Conservation (phyloP, 2,329 filamentous ascomycete species). For the Botrytis galanthina region DNA sequence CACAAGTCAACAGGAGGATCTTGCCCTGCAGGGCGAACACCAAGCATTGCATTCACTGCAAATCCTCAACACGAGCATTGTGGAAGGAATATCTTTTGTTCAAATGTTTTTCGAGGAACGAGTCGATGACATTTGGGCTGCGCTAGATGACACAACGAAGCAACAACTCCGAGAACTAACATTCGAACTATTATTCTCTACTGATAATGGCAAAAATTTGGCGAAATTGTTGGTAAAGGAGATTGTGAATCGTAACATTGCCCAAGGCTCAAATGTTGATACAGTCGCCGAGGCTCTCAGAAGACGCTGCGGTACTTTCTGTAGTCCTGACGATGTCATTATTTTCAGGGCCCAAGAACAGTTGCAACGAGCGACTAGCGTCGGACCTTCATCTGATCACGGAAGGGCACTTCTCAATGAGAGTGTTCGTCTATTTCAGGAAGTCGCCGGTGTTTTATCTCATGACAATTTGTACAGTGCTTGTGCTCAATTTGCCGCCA, state of each 20-base stretch:
- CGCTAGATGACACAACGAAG: constrained; percentile 68
- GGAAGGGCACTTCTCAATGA: constrained; percentile 82
- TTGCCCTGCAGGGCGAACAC: constrained; percentile 90
- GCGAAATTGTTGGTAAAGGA: constrained; percentile 95
- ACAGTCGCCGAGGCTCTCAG: constrained; percentile 94
- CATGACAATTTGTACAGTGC: constrained; percentile 77
- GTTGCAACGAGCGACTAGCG: constrained; percentile 81
- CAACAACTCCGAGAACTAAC: constrained; percentile 73
- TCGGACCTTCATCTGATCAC: constrained; percentile 69
- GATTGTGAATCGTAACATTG: constrained; percentile 96
- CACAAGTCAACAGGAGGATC: constrained; percentile 81
- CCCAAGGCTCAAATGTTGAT: constrained; percentile 94
- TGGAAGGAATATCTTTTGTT: constrained; percentile 95
- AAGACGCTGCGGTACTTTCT: constrained; percentile 92
- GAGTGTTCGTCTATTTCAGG: constrained; percentile 82
- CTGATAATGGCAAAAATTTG: constrained; percentile 75
- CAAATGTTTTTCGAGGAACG: constrained; percentile 92
- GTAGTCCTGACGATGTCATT: constrained; percentile 92
- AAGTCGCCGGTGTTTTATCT: constrained; percentile 80
- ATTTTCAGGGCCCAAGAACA: constrained; percentile 98
- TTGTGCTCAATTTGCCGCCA: constrained; percentile 72
- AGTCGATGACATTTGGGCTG: constrained; percentile 79
- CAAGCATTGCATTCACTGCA: constrained; percentile 85
- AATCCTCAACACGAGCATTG: constrained; percentile 82
- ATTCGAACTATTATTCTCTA: constrained; percentile 84